Evolutionary conservation across 2,329 filamentous ascomycete species (phyloP).

Genomic region (Colletotrichum tanaceti): DNA sequence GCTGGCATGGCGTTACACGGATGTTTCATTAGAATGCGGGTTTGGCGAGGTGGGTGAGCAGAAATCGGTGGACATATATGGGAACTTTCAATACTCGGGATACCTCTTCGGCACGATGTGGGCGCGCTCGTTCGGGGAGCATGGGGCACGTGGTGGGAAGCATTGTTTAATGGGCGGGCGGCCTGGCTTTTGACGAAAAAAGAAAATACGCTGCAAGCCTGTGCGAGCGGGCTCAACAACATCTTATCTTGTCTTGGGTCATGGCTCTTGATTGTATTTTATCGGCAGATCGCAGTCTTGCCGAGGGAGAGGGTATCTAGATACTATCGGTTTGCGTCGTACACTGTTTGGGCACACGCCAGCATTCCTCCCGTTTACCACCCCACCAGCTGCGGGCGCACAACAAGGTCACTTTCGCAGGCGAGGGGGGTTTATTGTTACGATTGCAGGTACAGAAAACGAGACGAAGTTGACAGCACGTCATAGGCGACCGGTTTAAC

Average conservation of each 20-base stretch:
- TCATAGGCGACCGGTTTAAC: conserved; percentile 51
- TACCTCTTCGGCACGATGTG: conserved; percentile 19
- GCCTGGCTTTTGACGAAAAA: conserved; percentile 13
- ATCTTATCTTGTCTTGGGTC: conserved; percentile 34
- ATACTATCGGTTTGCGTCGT: conserved; percentile 29
- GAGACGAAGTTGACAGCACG: conserved; percentile 10
- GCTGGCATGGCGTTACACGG: conserved; percentile 35
- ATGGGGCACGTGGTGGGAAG: conserved; percentile 4
- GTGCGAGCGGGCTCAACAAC: conserved; percentile 3
- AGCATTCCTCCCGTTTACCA: conserved; percentile 25
- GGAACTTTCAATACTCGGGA: conserved; percentile 21
- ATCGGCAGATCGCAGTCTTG: conserved; percentile 38
- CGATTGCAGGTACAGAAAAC: conserved; percentile 17
- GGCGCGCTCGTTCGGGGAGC: conserved; percentile 3
- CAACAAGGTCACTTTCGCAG: conserved; percentile 1
- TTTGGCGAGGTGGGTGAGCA: not conserved
- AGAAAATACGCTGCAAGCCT: conserved; percentile 11
- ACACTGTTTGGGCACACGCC: conserved; percentile 15
- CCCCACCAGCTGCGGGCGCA: conserved; percentile 8
- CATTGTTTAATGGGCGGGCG: conserved; percentile 20
- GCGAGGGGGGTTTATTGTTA: not conserved
- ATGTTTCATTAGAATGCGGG: conserved; percentile 28
- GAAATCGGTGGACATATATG: conserved; percentile 16
- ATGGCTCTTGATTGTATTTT: conserved; percentile 35
- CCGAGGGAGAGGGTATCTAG: conserved; percentile 32